Conservation (phyloP, 768 basidiomycete species). For the Tylopilus sp. region DNA sequence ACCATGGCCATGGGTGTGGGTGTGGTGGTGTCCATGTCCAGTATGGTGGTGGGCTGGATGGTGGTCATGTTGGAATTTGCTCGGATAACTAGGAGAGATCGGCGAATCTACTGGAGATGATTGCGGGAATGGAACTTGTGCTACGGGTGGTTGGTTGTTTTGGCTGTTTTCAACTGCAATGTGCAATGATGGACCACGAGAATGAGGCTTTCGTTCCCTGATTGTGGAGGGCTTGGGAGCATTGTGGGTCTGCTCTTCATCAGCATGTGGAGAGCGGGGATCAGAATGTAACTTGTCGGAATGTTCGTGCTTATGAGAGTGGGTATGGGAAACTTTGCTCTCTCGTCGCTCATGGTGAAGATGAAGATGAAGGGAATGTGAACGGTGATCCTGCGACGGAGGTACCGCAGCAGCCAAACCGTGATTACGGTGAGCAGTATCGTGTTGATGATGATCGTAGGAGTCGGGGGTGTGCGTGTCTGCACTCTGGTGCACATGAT, state of each 20-base stretch:
- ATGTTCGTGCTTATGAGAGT: constrained; percentile 29
- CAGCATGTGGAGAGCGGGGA: constrained; percentile 12
- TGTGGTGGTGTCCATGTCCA: constrained; percentile 44
- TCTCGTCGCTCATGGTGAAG: constrained; percentile 25
- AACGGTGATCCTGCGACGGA: constrained; percentile 22
- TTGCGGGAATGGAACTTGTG: constrained; percentile 25
- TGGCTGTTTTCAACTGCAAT: constrained; percentile 27
- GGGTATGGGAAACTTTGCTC: constrained; percentile 22
- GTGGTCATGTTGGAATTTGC: constrained; percentile 45
- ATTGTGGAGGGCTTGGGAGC: constrained; percentile 14
- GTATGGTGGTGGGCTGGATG: constrained; percentile 32
- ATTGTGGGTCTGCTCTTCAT: constrained; percentile 6
- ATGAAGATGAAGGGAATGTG: constrained; percentile 23
- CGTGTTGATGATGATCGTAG: constrained; percentile 7
- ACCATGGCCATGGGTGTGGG: constrained; percentile 52
- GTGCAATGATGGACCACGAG: constrained; percentile 40
- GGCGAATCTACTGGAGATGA: constrained; percentile 43
- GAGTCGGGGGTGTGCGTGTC: constrained; percentile 13
- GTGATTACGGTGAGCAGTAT: constrained; percentile 15
- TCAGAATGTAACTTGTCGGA: constrained; percentile 19
- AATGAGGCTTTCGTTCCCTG: constrained; percentile 35
- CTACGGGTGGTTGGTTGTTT: constrained; percentile 15
- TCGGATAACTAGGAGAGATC: constrained; percentile 61
- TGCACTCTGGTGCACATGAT: constrained; percentile 18
- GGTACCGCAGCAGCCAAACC: constrained; percentile 11